Conservation (phyloP, 495 filamentous ascomycete species). For the Cudoniella acicularis region DNA sequence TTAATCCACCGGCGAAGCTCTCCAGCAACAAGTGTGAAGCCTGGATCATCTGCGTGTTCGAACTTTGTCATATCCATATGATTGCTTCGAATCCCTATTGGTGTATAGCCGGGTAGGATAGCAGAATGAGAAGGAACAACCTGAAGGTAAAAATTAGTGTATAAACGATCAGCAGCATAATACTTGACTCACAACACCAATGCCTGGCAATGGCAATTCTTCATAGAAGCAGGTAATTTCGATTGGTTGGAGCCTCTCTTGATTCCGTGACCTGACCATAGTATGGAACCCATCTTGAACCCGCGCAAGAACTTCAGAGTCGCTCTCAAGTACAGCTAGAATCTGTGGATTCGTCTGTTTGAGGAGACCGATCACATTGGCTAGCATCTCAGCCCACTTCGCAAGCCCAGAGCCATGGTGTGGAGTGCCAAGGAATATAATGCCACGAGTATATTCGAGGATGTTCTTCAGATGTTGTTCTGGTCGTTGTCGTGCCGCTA, state of each 20-base stretch:
- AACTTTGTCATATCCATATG: slow-evolving; percentile 45
- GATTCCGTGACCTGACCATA: slow-evolving; percentile 26
- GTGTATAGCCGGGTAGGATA: slow-evolving; percentile 32
- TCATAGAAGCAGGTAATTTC: slow-evolving; percentile 22
- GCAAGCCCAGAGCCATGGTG: slow-evolving; percentile 36
- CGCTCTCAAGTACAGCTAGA: background rate
- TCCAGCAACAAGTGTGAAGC: slow-evolving; percentile 25
- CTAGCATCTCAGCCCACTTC: slow-evolving; percentile 23
- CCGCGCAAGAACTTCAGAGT: slow-evolving; percentile 25
- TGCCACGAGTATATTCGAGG: slow-evolving; percentile 28
- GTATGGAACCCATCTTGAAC: slow-evolving; percentile 36
- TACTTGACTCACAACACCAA: slow-evolving; percentile 11
- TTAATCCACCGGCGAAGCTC: slow-evolving; percentile 27
- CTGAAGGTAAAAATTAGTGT: background rate
- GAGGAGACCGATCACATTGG: slow-evolving; percentile 5
- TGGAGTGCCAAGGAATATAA: slow-evolving; percentile 41
- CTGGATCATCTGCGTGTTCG: slow-evolving; percentile 24
- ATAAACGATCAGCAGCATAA: background rate
- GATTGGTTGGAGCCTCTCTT: slow-evolving; percentile 7
- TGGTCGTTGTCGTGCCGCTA: background rate
- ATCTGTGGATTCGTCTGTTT: slow-evolving; percentile 30
- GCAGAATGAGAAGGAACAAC: slow-evolving; percentile 35
- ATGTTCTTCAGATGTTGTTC: slow-evolving; percentile 30
- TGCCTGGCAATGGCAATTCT: slow-evolving; percentile 13
- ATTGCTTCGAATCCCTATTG: slow-evolving; percentile 35